A percentile compares a stretch with the other conserved stretches of the same genome.
Conservation (phyloP, 495 filamentous ascomycete species). For the Aspergillus bridgeri region DNA sequence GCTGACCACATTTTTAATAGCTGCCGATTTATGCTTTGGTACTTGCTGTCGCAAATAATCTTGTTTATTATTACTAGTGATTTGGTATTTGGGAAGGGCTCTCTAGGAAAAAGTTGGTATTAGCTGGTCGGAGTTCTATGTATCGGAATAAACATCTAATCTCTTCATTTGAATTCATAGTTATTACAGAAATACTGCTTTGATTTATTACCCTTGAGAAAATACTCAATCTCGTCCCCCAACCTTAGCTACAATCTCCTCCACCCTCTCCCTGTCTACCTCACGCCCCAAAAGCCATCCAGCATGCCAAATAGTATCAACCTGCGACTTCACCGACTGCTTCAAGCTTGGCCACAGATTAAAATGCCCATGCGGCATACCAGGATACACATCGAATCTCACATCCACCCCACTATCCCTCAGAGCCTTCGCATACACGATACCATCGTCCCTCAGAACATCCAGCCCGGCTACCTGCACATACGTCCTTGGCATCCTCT, state of each 20-base stretch:
- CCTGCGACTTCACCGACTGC: conserved; percentile 11
- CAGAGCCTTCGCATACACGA: conserved; percentile 35
- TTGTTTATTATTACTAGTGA: too few relatives aligned
- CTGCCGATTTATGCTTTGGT: conserved; percentile 11
- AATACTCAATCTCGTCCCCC: too few relatives aligned
- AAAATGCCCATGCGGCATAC: conserved; percentile 42
- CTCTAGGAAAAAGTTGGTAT: too few relatives aligned
- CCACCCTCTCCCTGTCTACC: conserved; percentile 9
- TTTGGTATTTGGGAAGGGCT: too few relatives aligned
- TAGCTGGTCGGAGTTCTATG: too few relatives aligned
- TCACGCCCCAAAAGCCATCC: conserved; percentile 19
- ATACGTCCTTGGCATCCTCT: conserved; percentile 33
- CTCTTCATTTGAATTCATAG: too few relatives aligned
- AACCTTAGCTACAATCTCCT: background rate
- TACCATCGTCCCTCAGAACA: conserved; percentile 36
- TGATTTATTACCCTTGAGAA: too few relatives aligned
- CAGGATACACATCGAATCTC: conserved; percentile 39
- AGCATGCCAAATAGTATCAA: conserved; percentile 12
- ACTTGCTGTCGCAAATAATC: conserved; percentile 11
- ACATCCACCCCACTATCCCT: conserved; percentile 32
- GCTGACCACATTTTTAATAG: background rate
- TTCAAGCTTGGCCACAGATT: conserved; percentile 27
- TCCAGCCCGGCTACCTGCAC: conserved; percentile 40
- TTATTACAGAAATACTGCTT: too few relatives aligned
- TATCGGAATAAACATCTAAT: too few relatives aligned